Evolutionary conservation across 78 protist species (phyloP), one percentile per base, ranked within the genome.

Genomic region (Guillardia theta): DNA sequence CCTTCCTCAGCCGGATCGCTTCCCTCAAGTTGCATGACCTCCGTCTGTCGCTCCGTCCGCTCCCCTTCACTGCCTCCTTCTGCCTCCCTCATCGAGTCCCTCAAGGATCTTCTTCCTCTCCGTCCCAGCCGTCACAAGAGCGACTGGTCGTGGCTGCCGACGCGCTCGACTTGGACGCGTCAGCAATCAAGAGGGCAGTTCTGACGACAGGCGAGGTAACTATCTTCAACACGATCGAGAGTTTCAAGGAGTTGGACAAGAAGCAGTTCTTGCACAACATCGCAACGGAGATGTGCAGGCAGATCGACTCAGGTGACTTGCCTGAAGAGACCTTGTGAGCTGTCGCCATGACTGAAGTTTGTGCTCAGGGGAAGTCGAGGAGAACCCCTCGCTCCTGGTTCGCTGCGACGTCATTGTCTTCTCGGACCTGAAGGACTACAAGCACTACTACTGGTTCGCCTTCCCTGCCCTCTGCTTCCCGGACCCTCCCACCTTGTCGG

Each of bases 371-470:
- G 90, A 12, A n/a, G 90, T 48, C 1, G 90, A 24, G 5, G 18
- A 80, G 90, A n/a, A 80, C 10, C 90, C 90, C 0, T 18, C 90
- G 2, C 50, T 80, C 44, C 48, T 80, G 48, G 46, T 80, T 18
- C 90, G 53, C 53, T 80, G 46, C 90, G 90, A 80, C 44, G 46
- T 18, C 4, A 30, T 80, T 18, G 33, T 80, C 27, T 80, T 24
- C 45, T 19, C 90, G 90, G 90, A 80, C 8, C 90, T 80, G 37
- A 80, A 80, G 50, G 19, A 33, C 48, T 80, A 44, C 90, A 44
- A 44, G 33, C 48, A 44, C 10, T 9, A 8, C 48, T 80, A 80
- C 48, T 80, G 90, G 90, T 9, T 78, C 19, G 12, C 45, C 48
- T 33, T 78, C 19, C 88, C 12, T 8, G 4, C 88, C 12, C 19